Percentiles rank a stretch among this genome's conserved stretches.
Conservation (phyloP, 352 stramenopile genomes). For the Aphanomyces stellatus region DNA sequence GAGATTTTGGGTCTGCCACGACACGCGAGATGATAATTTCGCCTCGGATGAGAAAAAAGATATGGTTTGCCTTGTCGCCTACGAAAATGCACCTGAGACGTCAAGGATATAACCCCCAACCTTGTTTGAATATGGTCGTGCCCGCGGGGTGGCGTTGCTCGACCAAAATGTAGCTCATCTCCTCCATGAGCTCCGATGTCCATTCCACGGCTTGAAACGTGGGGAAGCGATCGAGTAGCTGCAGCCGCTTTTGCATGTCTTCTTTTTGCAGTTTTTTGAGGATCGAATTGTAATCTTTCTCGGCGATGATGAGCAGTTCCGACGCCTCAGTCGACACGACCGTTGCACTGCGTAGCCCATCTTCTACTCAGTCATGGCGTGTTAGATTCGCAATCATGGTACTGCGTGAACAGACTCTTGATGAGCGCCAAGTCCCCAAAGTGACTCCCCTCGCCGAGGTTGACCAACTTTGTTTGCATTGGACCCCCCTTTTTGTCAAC, state of each 20-base stretch:
- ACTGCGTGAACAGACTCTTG: conserved; percentile 30
- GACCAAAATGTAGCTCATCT: conserved; percentile 61
- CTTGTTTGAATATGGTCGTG: conserved; percentile 43
- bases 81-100: too few species aligned
- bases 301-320: conserved; percentile 58
- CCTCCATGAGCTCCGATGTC: conserved; percentile 56
- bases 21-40: conserved; percentile 49
- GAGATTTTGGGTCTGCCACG: conserved; percentile 32
- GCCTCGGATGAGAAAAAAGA: conserved; percentile 66
- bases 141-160: conserved; percentile 48
- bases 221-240: conserved; percentile 49
- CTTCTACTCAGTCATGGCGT: neutral
- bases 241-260: conserved; percentile 47
- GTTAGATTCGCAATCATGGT: neutral
- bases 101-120: too few species aligned
- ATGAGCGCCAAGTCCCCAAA: conserved; percentile 72
- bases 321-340: conserved; percentile 52
- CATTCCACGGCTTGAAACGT: conserved; percentile 70
- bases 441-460: conserved; percentile 54
- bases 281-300: conserved; percentile 65
- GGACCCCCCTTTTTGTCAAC: conserved; percentile 40
- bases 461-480: conserved; percentile 64
- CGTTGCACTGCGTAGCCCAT: conserved; percentile 56
- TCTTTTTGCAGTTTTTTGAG: conserved; percentile 61
- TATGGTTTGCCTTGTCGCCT: conserved; percentile 43